Base-by-base conservation (phyloP, 805 yeast genomes). In the Starmerella riodocensis region DNA sequence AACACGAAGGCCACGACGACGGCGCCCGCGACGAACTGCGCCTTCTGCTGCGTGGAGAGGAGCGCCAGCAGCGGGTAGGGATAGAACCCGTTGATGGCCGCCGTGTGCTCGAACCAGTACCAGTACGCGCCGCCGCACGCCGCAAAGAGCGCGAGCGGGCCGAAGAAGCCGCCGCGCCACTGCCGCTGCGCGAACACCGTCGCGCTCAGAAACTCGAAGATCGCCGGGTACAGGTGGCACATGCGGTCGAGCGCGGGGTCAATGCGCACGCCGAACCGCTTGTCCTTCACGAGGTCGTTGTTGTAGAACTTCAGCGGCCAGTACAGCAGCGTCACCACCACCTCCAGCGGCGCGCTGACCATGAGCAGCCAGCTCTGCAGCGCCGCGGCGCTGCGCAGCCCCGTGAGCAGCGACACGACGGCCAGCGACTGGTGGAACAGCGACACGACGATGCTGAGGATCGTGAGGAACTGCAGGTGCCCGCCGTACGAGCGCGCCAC, bases 391-490 rank as follows among this genome's bases (percentile, higher is more conserved):
- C 37, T 16, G 16, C 49, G 40, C 20, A 57, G 40, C 8, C 58
- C 53, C 11, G 58, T 42, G 8, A 46, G 26, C 37, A 65, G 35
- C 26, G 59, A 36, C 39, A 61, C n/a, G 47, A 61, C 37, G 36
- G 56, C 50, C 29, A 49, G 12, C 39, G 50, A 17, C 34, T 46
- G 51, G 36, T 47, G 51, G 16, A 40, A 27, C 17, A 48, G 40
- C 20, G 53, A 21, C 42, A 52, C 42, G 37, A 43, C 29, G 29
- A 56, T 41, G 21, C 53, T 51, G 40, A 50, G 42, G 29, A 53
- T 52, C 23, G 63, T 59, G 36, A 59, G 51, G 57, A 60, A 37
- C 44, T 51, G 52, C 42, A 48, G 37, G 43, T 69, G 48, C 62
- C 73, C 55, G 24, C 62, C 61, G 36, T 46, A 52, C 16, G 52